A percentile compares a stretch with the other conserved stretches of the same genome.
Conservation (phyloP, 2,329 filamentous ascomycete genomes). For the Lachnum nothofagi region DNA sequence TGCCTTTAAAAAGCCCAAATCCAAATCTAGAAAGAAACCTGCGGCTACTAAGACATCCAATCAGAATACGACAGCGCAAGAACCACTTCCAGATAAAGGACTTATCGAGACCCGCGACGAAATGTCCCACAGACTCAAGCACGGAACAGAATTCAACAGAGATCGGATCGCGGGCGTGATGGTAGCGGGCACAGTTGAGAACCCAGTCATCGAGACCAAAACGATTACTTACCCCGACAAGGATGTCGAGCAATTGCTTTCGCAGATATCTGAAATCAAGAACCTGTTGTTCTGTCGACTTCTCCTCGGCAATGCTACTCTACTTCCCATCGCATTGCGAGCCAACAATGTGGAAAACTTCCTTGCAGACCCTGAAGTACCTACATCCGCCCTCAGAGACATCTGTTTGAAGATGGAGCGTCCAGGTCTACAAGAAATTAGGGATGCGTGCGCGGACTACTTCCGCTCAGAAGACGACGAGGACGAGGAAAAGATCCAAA, state of each 20-base stretch:
- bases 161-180: conserved; percentile 33
- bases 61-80: conserved; percentile 10
- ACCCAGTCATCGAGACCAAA: conserved; percentile 30
- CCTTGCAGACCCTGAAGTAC: conserved; percentile 38
- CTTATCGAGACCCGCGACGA: conserved; percentile 41
- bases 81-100: conserved; percentile 33
- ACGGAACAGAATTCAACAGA: conserved; percentile 36
- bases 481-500: conserved; percentile 33
- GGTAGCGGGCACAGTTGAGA: conserved; percentile 32
- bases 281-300: conserved; percentile 44
- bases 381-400: conserved; percentile 41
- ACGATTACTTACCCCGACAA: conserved; percentile 38
- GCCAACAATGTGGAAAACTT: conserved; percentile 43
- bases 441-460: conserved; percentile 48
- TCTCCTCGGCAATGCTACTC: conserved; percentile 40
- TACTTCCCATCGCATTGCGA: conserved; percentile 42
- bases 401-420: conserved; percentile 44
- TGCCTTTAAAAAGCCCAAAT: conserved; percentile 14
- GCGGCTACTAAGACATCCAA: conserved; percentile 16
- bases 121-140: conserved; percentile 37
- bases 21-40: conserved; percentile 35
- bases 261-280: conserved; percentile 46
- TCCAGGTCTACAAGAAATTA: conserved; percentile 44
- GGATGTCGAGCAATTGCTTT: conserved; percentile 39
- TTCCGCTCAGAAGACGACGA: conserved; percentile 37